Percentiles rank a stretch among this genome's conserved stretches.
These are phyloP conservation scores for Vigna trinervia DNA, from an alignment of 306 rosid species.

Conservation along the genomic window DNA sequence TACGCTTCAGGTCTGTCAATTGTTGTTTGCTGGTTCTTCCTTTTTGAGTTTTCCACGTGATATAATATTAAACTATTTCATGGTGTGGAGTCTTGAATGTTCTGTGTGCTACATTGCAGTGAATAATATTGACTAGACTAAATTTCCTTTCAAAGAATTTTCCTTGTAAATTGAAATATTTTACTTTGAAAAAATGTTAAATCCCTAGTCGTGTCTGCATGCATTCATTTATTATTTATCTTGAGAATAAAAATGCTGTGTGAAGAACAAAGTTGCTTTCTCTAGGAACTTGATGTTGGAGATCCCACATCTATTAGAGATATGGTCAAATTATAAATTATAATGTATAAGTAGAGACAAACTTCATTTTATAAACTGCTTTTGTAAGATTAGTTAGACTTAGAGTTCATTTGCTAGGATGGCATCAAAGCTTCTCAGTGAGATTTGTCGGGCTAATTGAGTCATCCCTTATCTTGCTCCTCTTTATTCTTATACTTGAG, in stretches of 20 bases:
- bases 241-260: not conserved
- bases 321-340: no score
- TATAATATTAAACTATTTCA: conserved; percentile 11
- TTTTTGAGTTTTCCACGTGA: conserved; percentile 8
- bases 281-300: not conserved
- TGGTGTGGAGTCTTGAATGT: conserved; percentile 8
- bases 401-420: no score
- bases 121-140: conserved; percentile 8
- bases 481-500: no score
- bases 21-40: conserved; percentile 35
- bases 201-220: not conserved
- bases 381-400: no score
- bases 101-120: conserved; percentile 23
- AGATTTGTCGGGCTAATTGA: no score
- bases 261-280: conserved; percentile 14
- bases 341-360: no score
- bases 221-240: not conserved
- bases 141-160: conserved; percentile 1
- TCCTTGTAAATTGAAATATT: conserved; percentile 27
- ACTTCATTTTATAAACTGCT: no score
- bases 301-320: no score
- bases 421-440: no score
- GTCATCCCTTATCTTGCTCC: no score
- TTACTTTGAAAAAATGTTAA: conserved; percentile 11
- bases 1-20: conserved; percentile 93